Evolutionary conservation across 2,329 filamentous ascomycete genomes (phyloP).

Genomic region (Neonectria hederae): DNA sequence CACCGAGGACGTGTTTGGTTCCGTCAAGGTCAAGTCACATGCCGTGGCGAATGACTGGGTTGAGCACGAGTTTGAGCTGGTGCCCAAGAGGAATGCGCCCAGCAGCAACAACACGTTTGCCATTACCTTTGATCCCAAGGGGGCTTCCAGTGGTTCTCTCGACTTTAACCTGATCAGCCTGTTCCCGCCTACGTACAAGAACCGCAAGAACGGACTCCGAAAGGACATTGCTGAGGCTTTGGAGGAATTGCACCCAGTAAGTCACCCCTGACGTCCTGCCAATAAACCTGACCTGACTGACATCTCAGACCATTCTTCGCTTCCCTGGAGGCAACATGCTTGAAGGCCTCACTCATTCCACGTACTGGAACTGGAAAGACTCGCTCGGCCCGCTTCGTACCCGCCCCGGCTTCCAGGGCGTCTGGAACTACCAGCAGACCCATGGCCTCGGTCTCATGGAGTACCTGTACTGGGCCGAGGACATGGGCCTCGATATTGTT

Average conservation of each 20-base stretch:
- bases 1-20: constrained; percentile 56
- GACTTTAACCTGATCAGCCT: constrained; percentile 68
- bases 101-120: constrained; percentile 66
- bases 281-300: accelerated
- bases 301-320: constrained; percentile 62
- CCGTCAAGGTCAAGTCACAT: constrained; percentile 56
- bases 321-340: constrained; percentile 74
- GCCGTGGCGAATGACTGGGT: constrained; percentile 56
- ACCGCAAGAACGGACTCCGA: constrained; percentile 65
- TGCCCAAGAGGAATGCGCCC: constrained; percentile 56
- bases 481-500: constrained; percentile 66
- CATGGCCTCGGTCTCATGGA: constrained; percentile 70
- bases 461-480: constrained; percentile 69
- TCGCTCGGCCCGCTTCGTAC: constrained; percentile 63
- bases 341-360: constrained; percentile 55
- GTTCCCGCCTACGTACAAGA: constrained; percentile 69
- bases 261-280: constrained; percentile 2
- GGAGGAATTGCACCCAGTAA: constrained; percentile 60
- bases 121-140: constrained; percentile 60
- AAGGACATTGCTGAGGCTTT: constrained; percentile 64
- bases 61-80: constrained; percentile 59
- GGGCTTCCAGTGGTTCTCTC: constrained; percentile 52
- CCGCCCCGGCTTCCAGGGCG: constrained; percentile 64
- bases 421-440: constrained; percentile 70
- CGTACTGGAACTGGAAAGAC: constrained; percentile 62